These are phyloP conservation scores for Gynandropsis gynandra DNA, from an alignment of 345 rosid genomes.

Conservation along the genomic window DNA sequence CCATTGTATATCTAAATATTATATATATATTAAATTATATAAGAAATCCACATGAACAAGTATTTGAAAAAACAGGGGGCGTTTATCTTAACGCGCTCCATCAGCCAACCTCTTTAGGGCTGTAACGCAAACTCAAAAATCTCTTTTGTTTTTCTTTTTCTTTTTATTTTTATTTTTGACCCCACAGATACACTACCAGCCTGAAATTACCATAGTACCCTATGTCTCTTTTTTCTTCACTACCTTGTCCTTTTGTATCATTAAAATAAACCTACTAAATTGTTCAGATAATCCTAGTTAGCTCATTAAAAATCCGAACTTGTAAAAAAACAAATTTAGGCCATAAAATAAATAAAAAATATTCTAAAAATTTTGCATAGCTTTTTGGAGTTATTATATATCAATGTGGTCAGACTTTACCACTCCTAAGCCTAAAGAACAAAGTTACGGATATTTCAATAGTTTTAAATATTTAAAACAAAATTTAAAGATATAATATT, in stretches of 20 bases:
- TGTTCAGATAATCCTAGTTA: conserved; percentile 10
- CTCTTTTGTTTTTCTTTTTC: not conserved
- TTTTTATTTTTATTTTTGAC: conserved; percentile 5
- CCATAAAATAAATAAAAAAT: too few species aligned
- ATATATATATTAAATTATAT: too few species aligned
- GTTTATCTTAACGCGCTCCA: conserved; percentile 11
- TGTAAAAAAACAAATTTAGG: too few species aligned
- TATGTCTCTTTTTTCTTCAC: not conserved
- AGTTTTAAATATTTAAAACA: too few species aligned
- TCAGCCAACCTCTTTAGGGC: conserved; percentile 26
- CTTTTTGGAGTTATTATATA: too few species aligned
- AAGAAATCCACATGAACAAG: not conserved
- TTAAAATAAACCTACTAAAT: not conserved
- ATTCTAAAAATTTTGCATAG: too few species aligned
- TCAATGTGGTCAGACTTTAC: too few species aligned
- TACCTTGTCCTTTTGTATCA: not conserved
- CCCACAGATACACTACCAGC: conserved; percentile 18
- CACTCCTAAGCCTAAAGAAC: too few species aligned
- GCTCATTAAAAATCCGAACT: not conserved
- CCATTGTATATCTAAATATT: too few species aligned
- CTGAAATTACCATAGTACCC: conserved; percentile 1
- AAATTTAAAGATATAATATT: too few species aligned
- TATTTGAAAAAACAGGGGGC: not conserved
- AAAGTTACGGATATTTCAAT: too few species aligned
- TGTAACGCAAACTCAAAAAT: conserved; percentile 23